Conservation (phyloP, 2,329 filamentous ascomycete genomes). For the Penicillium decumbens region DNA sequence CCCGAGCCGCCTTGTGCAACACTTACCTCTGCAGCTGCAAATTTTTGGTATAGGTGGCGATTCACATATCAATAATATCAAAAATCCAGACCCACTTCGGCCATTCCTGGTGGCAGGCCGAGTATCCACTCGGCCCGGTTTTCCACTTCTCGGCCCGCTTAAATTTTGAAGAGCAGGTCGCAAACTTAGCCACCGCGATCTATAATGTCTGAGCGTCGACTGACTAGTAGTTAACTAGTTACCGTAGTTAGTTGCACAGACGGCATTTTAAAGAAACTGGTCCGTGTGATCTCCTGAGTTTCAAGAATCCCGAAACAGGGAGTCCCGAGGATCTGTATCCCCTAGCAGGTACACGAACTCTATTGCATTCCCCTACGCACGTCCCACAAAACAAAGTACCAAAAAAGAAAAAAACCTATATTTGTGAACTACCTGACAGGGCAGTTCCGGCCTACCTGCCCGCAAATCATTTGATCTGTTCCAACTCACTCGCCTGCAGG, state of each 20-base stretch:
- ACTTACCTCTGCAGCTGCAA: background rate
- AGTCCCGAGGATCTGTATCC: background rate
- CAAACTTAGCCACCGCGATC: background rate
- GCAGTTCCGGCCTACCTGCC: background rate
- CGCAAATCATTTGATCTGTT: background rate
- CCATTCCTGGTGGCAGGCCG: background rate
- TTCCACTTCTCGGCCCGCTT: background rate
- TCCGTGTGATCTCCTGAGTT: background rate
- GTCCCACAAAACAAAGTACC: background rate
- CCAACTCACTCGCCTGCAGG: background rate
- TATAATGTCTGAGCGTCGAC: background rate
- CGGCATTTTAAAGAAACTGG: background rate
- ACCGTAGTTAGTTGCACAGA: background rate
- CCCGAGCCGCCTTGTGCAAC: background rate
- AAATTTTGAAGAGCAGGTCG: background rate
- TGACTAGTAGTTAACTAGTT: background rate
- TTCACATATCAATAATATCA: background rate
- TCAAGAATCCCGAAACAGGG: background rate
- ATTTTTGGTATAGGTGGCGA: conserved; percentile 1
- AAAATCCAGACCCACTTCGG: background rate
- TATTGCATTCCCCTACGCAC: background rate
- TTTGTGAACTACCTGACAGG: background rate
- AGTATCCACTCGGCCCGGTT: background rate
- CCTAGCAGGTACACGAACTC: background rate
- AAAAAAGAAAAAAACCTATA: background rate